A percentile compares a stretch with the other conserved stretches of the same genome.
phyloP scores from a whole-genome alignment of 169 alveolate genomes.

The Plasmodium reichenowi region DNA sequence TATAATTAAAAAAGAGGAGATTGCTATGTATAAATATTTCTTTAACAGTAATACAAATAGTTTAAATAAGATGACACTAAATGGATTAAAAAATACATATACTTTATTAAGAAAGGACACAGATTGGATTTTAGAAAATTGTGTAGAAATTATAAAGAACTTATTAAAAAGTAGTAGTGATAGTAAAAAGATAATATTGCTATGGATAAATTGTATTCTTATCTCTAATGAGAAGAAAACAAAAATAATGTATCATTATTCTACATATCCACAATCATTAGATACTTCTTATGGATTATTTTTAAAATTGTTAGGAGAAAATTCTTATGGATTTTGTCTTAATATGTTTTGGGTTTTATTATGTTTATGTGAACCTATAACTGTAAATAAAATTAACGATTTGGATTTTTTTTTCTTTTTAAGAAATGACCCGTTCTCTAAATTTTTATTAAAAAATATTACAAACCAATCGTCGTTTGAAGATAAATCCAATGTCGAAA shows the following conservation, averaged over 20 bases:
- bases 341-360: slow-evolving; percentile 83
- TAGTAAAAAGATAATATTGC: slow-evolving; percentile 73
- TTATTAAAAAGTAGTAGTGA: slow-evolving; percentile 76
- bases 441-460: slow-evolving; percentile 32
- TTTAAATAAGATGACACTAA: slow-evolving; percentile 64
- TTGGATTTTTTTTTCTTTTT: slow-evolving; percentile 72
- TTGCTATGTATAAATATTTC: slow-evolving; percentile 76
- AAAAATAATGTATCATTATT: slow-evolving; percentile 75
- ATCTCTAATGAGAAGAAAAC: slow-evolving; percentile 79
- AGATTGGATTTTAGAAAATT: slow-evolving; percentile 78
- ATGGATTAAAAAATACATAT: slow-evolving; percentile 54
- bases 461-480: slow-evolving; percentile 29
- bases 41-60: slow-evolving; percentile 42
- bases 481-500: slow-evolving; percentile 68
- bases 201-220: slow-evolving; percentile 78
- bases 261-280: slow-evolving; percentile 71
- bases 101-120: slow-evolving; percentile 74
- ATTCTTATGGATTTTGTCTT: slow-evolving; percentile 81
- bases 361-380: slow-evolving; percentile 81
- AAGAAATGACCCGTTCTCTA: slow-evolving; percentile 65
- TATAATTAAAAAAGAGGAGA: slow-evolving; percentile 77
- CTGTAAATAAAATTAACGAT: slow-evolving; percentile 77
- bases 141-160: slow-evolving; percentile 75
- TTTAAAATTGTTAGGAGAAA: slow-evolving; percentile 78
- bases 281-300: slow-evolving; percentile 60